Evolutionary conservation across 1,284 basidiomycete species (phyloP), one percentile per base, ranked within the genome.

Genomic region (Puccinia polysora): DNA sequence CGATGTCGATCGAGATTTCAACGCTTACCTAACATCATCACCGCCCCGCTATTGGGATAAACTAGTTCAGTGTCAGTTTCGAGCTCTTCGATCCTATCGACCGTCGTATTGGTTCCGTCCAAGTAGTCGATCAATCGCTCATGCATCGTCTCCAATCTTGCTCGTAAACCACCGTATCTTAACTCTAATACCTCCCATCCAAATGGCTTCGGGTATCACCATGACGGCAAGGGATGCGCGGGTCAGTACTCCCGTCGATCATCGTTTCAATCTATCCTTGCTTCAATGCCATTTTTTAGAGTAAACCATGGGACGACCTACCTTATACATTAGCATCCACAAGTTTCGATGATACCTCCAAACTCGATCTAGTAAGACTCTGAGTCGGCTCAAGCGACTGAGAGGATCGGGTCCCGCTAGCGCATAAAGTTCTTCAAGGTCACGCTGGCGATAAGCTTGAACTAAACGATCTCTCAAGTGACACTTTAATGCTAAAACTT

Each of bases 141-240:
- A 47, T 80, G 75, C 73, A 81, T 77, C 49, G 79, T 81, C 23
- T 80, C 79, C 32, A 80, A 71, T 2, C 80, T 75, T 0, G 78
- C 69, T 14, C 75, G 70, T 43, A 81, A 68, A 0, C 80, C 80
- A 15, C 80, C 80, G 50, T 81, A 81, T 0, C 80, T 74, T 45
- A 81, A 64, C 23, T 81, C 80, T 30, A 81, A 73, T 15, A 77
- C 77, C 73, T 81, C 79, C 77, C 78, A 80, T 0, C 79, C 80
- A 62, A 79, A 79, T 0, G 77, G 77, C 73, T 78, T 38, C 20
- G 40, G n/a, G 38, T 4, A 15, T 59, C 32, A 65, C 3, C 25
- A 15, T 23, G 2, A 55, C 25, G 18, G 32, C 20, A 53, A 20
- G 64, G 72, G 74, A 73, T 75, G 45, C 12, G n/a, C 32, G 34